Evolutionary conservation across 2,329 filamentous ascomycete genomes (phyloP), one percentile per base, ranked within the genome.

Genomic region (Hypoxylon sp.): DNA sequence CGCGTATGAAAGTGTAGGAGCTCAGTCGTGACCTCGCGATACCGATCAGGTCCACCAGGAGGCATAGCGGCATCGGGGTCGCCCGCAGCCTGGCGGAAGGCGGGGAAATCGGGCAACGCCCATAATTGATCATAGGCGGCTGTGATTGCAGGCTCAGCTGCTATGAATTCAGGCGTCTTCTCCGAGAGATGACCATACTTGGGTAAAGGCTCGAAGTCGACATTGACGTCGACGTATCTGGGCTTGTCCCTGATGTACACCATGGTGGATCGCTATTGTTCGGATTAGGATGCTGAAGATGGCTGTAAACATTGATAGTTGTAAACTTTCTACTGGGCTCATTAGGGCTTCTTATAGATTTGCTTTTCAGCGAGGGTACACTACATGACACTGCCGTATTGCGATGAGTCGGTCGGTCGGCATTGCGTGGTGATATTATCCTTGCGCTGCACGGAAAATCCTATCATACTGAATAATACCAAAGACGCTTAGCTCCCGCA

Each of bases 141-240:
- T 11, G 75, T 74, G 44, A 77, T 72, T 7, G 67, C 72, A 2
- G 63, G 54, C 50, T 80, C 78, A 21, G 74, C 58, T 6, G 67
- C 70, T 11, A 74, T 69, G 61, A 79, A 79, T 2, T 75, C 72
- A 2, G 79, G 75, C 32, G 78, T 79, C 24, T 77, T 74, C 62
- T 74, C 65, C 39, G 78, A 76, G 48, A 78, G 75, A 63, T 80
- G 79, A 54, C 79, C 77, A 58, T 81, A 72, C 59, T 77, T 79
- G 32, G 77, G 77, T 5, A 78, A 69, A 1, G 79, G 79, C 55
- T 75, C 75, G 77, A 77, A 79, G 68, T 72, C 57, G 13, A 75
- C 67, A 52, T 77, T 74, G 48, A 77, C n/a, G 51, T 70, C 62
- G 52, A 71, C 57, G 52, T 66, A 61, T 66, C 61, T n/a, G 15